phyloP scores from a whole-genome alignment of 768 basidiomycete species.

The Hirschioporus abietinus region DNA sequence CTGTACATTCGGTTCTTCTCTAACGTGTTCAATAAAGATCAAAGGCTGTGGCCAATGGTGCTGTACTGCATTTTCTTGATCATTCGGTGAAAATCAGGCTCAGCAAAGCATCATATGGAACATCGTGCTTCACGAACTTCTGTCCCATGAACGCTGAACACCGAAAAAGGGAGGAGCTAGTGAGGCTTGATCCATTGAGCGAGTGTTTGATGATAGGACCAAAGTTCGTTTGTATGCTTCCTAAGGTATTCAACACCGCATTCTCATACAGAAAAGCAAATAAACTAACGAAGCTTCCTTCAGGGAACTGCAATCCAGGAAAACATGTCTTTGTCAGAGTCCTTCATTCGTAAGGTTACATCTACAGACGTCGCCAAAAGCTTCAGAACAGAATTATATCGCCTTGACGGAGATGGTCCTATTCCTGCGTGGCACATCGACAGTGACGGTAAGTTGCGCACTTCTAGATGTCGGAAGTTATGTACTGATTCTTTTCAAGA shows the following conservation, averaged over 20 bases:
- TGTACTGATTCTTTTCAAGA: neutral
- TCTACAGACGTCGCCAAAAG: neutral
- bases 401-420: neutral
- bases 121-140: constrained; percentile 31
- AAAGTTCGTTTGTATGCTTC: constrained; percentile 77
- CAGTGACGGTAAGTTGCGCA: neutral
- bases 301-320: neutral
- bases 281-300: neutral
- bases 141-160: constrained; percentile 16
- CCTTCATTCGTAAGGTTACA: neutral
- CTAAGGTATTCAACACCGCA: constrained; percentile 35
- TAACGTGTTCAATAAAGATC: constrained; percentile 24
- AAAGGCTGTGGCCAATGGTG: constrained; percentile 53
- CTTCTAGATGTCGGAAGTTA: neutral
- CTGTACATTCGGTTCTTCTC: neutral
- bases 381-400: neutral
- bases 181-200: constrained; percentile 65
- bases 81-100: constrained; percentile 44
- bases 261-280: neutral
- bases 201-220: constrained; percentile 75
- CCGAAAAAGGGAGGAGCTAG: constrained; percentile 22
- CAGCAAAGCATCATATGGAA: constrained; percentile 44
- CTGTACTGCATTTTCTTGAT: constrained; percentile 38
- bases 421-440: neutral
- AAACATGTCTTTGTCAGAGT: neutral